Conservation (phyloP, 176 grass and related monocot species). For the Pontederia crassipes region DNA sequence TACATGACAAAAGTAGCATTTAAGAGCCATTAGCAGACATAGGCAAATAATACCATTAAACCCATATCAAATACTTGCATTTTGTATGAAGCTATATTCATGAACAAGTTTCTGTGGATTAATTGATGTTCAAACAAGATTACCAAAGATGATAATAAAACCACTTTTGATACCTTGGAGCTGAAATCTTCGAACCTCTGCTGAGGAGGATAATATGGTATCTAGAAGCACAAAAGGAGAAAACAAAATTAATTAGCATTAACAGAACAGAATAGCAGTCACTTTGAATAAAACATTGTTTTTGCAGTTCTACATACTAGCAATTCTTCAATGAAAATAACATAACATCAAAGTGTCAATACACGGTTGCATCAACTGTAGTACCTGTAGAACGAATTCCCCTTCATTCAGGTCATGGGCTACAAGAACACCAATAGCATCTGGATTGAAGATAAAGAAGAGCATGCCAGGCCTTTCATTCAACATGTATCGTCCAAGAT, state of each 20-base stretch:
- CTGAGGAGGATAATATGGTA: slow-evolving; percentile 94
- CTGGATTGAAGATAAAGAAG: slow-evolving; percentile 84
- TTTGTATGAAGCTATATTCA: neutral
- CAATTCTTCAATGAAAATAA: slow-evolving; percentile 3
- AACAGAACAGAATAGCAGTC: slow-evolving; percentile 5
- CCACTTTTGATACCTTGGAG: slow-evolving; percentile 38
- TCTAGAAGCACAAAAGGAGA: slow-evolving; percentile 35
- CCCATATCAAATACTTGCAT: neutral
- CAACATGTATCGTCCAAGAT: slow-evolving; percentile 69
- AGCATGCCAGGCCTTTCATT: slow-evolving; percentile 79
- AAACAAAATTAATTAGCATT: slow-evolving; percentile 7
- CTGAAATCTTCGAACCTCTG: slow-evolving; percentile 83
- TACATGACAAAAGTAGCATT: too few relatives aligned
- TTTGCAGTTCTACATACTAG: neutral
- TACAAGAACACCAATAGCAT: slow-evolving; percentile 70
- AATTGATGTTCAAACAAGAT: neutral
- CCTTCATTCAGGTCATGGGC: slow-evolving; percentile 92
- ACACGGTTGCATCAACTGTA: slow-evolving; percentile 4
- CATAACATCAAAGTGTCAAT: neutral
- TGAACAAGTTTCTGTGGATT: neutral
- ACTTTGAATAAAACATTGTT: neutral
- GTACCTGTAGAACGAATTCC: slow-evolving; percentile 89
- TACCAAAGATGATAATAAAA: neutral
- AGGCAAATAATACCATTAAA: too few relatives aligned
- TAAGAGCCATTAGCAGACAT: too few relatives aligned